Percentiles rank a stretch among this genome's conserved stretches.
These are phyloP conservation scores for Wallacemonas collosoma DNA, from an alignment of 208 protist species.

Conservation along the genomic window DNA sequence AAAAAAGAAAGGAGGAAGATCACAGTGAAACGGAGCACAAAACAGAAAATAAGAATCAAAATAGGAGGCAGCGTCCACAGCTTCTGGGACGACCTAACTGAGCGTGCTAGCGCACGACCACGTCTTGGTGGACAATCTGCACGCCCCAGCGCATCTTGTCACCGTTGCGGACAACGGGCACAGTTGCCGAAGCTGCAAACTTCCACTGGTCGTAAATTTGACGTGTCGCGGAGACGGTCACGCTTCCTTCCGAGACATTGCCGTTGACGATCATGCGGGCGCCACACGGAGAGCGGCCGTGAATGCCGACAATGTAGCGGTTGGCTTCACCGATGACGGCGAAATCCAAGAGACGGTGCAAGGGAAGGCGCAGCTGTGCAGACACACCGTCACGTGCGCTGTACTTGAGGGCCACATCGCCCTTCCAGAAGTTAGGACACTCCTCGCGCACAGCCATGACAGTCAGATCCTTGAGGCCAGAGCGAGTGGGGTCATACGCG, in stretches of 20 bases:
- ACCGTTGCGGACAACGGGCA: conserved; percentile 22
- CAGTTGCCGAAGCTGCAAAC: conserved; percentile 46
- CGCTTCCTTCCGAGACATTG: conserved; percentile 51
- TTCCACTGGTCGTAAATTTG: conserved; percentile 69
- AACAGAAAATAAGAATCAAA: too few relatives aligned
- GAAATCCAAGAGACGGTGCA: conserved; percentile 42
- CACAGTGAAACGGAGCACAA: too few relatives aligned
- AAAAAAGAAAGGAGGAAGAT: too few relatives aligned
- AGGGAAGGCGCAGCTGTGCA: conserved; percentile 54
- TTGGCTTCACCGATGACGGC: conserved; percentile 52
- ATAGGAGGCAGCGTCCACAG: too few relatives aligned
- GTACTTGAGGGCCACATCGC: conserved; percentile 65
- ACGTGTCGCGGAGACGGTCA: conserved; percentile 43
- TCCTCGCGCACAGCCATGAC: conserved; percentile 30
- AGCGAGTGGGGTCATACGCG: conserved; percentile 68
- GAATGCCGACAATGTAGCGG: conserved; percentile 61
- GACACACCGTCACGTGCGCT: conserved; percentile 41
- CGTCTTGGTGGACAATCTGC: conserved; percentile 48
- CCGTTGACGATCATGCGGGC: conserved; percentile 56
- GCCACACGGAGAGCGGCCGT: conserved; percentile 54
- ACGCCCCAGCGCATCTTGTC: conserved; percentile 38
- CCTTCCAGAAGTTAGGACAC: conserved; percentile 44
- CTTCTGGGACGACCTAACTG: not conserved
- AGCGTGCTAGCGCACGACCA: conserved; percentile 12
- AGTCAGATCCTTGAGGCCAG: conserved; percentile 59